Percentiles rank a stretch among this genome's conserved stretches.
These are phyloP conservation scores for Vigna trinervia DNA, from an alignment of 306 rosid species.

Conservation along the genomic window DNA sequence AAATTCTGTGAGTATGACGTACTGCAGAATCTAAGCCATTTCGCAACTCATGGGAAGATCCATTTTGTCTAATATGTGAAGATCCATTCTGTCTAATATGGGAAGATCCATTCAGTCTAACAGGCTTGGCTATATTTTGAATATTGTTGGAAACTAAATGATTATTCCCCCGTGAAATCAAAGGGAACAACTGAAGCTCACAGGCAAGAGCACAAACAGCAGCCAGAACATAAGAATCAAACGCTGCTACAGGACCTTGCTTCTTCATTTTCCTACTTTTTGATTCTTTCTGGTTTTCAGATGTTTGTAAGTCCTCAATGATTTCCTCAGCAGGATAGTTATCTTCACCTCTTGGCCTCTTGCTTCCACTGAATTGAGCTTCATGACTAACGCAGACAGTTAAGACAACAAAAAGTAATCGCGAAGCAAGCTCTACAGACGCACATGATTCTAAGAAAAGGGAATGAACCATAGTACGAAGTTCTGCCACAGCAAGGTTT, in stretches of 20 bases:
- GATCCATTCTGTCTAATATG: constrained; percentile 68
- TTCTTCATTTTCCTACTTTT: constrained; percentile 67
- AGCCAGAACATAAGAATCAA: constrained; percentile 97
- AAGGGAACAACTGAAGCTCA: constrained; percentile 92
- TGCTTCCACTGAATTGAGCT: constrained; percentile 79
- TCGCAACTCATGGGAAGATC: constrained; percentile 63
- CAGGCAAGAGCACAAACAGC: constrained; percentile 97
- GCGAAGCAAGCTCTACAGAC: constrained; percentile 92
- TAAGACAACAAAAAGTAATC: constrained; percentile 89
- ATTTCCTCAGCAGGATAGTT: constrained; percentile 58
- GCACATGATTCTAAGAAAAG: constrained; percentile 98
- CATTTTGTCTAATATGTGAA: constrained; percentile 64
- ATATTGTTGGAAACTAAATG: constrained; percentile 56
- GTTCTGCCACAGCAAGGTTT: constrained; percentile 97
- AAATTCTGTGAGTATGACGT: constrained; percentile 87
- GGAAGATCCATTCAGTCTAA: constrained; percentile 66
- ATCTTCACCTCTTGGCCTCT: constrained; percentile 78
- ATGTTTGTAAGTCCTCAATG: constrained; percentile 56
- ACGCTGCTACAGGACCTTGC: constrained; percentile 94
- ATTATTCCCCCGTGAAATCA: constrained; percentile 63
- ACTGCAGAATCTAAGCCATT: constrained; percentile 80
- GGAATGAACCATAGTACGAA: constrained; percentile 96
- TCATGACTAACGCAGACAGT: constrained; percentile 97
- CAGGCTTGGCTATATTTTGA: constrained; percentile 58
- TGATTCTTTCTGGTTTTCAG: constrained; percentile 61